phyloP scores from a whole-genome alignment of 106 monocot species.

The Acorus gramineus region DNA sequence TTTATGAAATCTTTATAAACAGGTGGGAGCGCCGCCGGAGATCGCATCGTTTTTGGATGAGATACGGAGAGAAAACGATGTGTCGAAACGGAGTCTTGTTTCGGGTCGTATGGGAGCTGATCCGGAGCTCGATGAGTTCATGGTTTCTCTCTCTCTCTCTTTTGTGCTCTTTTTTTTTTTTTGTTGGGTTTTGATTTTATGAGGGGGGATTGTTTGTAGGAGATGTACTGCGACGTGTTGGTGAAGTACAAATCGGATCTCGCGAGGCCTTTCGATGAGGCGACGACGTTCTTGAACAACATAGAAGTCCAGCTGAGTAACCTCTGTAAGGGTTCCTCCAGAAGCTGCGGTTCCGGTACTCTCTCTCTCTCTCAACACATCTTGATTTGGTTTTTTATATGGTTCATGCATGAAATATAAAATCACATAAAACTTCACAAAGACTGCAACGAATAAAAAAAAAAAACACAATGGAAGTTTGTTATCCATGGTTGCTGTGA shows the following conservation, averaged over 20 bases:
- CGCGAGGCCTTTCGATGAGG: slow-evolving; percentile 39
- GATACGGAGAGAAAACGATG: slow-evolving; percentile 25
- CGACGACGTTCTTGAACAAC: slow-evolving; percentile 31
- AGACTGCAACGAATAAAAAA: no score
- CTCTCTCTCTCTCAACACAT: neutral
- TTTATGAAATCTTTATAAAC: no score
- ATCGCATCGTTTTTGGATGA: slow-evolving; percentile 34
- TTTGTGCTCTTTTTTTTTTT: neutral
- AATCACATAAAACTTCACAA: no score
- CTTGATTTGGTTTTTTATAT: no score
- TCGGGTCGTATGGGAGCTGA: slow-evolving; percentile 17
- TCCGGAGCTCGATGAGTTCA: slow-evolving; percentile 53
- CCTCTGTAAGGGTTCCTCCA: slow-evolving; percentile 18
- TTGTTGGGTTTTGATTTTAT: neutral
- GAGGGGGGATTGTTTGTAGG: slow-evolving; percentile 8
- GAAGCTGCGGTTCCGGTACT: neutral
- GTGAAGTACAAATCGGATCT: slow-evolving; percentile 40
- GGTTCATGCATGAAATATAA: no score
- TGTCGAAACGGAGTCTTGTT: neutral
- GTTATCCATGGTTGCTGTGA: no score
- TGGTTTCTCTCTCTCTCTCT: slow-evolving; percentile 11
- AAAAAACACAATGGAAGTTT: no score
- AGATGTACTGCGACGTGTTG: slow-evolving; percentile 32
- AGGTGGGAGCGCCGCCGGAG: slow-evolving; percentile 58
- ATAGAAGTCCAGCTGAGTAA: slow-evolving; percentile 32